phyloP scores from a whole-genome alignment of 257 asterid species.

The Solanum sejunctum region DNA sequence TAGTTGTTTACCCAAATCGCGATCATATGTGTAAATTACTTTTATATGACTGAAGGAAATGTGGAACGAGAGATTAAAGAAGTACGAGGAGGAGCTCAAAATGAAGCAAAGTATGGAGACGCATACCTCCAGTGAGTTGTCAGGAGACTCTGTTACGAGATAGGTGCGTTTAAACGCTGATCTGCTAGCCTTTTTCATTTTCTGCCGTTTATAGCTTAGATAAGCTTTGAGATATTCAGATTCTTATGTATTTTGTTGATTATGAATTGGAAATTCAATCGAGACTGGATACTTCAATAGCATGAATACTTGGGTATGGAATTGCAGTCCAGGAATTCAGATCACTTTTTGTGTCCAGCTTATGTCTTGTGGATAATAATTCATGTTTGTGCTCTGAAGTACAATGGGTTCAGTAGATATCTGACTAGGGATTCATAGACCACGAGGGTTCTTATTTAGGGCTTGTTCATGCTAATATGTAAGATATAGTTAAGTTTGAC shows the following conservation, averaged over 20 bases:
- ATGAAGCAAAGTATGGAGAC: constrained; percentile 25
- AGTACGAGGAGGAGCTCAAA: constrained; percentile 67
- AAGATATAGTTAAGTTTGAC: background rate
- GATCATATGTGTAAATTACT: background rate
- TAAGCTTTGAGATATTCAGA: background rate
- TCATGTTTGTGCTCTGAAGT: background rate
- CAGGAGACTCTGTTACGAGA: constrained; percentile 19
- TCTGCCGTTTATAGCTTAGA: background rate
- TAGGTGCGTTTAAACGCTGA: background rate
- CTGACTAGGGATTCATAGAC: background rate
- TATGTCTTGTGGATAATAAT: background rate
- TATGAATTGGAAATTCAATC: background rate
- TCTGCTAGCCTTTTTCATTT: background rate
- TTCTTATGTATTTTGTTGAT: background rate
- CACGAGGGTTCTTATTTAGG: background rate
- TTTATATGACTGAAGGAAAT: background rate
- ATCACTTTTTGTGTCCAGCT: background rate
- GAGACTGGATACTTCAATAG: background rate
- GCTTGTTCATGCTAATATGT: background rate
- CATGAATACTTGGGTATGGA: background rate
- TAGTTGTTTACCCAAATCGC: background rate
- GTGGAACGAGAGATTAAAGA: constrained; percentile 45
- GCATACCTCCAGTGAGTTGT: constrained; percentile 31
- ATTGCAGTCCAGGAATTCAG: background rate
- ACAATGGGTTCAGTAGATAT: background rate